Conservation (phyloP, 805 yeast genomes). For the Candida vaughaniae region DNA sequence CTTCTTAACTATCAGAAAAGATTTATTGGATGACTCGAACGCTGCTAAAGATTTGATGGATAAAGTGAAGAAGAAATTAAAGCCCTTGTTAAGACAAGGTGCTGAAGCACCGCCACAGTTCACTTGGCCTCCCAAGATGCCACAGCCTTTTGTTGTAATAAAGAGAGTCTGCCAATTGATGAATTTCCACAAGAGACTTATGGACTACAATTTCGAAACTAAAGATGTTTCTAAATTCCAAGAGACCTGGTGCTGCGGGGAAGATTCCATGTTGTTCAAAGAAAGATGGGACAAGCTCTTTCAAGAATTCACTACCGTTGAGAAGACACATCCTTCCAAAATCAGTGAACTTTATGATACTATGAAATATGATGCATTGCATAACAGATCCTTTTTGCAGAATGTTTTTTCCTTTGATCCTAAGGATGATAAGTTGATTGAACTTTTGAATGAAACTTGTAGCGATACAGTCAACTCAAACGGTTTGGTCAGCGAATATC, state of each 20-base stretch:
- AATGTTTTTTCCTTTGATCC: conserved; percentile 71
- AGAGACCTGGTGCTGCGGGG: conserved; percentile 92
- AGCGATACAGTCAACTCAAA: conserved; percentile 47
- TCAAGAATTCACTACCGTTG: conserved; percentile 86
- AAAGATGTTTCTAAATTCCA: conserved; percentile 70
- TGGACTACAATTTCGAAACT: conserved; percentile 75
- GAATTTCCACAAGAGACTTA: conserved; percentile 83
- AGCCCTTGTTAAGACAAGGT: conserved; percentile 92
- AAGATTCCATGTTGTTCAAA: conserved; percentile 83
- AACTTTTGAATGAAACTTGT: conserved; percentile 37
- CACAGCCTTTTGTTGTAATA: conserved; percentile 93
- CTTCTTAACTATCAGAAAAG: conserved; percentile 80
- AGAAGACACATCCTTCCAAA: conserved; percentile 96
- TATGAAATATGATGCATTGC: conserved; percentile 97
- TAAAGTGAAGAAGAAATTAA: conserved; percentile 92
- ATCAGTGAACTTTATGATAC: conserved; percentile 96
- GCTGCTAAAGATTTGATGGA: conserved; percentile 99
- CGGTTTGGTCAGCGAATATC: conserved; percentile 66
- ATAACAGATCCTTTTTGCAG: conserved; percentile 85
- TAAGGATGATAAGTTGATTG: conserved; percentile 35
- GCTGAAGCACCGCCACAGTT: conserved; percentile 96
- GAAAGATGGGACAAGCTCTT: conserved; percentile 98
- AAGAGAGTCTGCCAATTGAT: conserved; percentile 92
- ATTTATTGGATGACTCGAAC: conserved; percentile 90
- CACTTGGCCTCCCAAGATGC: conserved; percentile 98